phyloP scores from a whole-genome alignment of 2,329 filamentous ascomycete species.

The Xylaria sp. region DNA sequence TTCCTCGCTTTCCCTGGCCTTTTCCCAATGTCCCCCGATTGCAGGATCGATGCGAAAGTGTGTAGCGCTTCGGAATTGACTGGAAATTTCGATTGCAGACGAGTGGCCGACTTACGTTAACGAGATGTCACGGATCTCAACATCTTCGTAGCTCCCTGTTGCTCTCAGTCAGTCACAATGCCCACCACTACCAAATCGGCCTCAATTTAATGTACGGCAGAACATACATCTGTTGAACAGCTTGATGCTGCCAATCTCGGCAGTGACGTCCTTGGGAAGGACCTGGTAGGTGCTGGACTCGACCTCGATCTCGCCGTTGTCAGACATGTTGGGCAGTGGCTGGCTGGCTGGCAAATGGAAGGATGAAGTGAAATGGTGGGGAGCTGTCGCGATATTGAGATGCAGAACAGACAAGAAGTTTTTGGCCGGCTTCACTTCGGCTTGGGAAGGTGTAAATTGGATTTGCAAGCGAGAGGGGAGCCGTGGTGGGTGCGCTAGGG shows the following conservation, averaged over 20 bases:
- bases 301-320: slow-evolving; percentile 83
- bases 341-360: slow-evolving; percentile 36
- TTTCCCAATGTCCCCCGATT: slow-evolving; percentile 20
- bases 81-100: slow-evolving; percentile 44
- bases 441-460: slow-evolving; percentile 35
- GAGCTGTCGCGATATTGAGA: slow-evolving; percentile 49
- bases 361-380: slow-evolving; percentile 47
- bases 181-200: slow-evolving; percentile 15
- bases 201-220: slow-evolving; percentile 42
- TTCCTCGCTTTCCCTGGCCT: slow-evolving; percentile 26
- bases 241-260: slow-evolving; percentile 82
- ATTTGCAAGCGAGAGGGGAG: slow-evolving; percentile 39
- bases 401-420: slow-evolving; percentile 46
- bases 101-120: slow-evolving; percentile 81
- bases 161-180: slow-evolving; percentile 28
- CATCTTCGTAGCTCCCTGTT: slow-evolving; percentile 84
- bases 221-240: slow-evolving; percentile 73
- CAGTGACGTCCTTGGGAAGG: slow-evolving; percentile 81
- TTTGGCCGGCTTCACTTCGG: slow-evolving; percentile 47
- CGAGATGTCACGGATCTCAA: slow-evolving; percentile 99
- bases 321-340: slow-evolving; percentile 73
- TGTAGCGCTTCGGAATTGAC: slow-evolving; percentile 28
- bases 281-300: slow-evolving; percentile 71
- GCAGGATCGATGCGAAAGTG: slow-evolving; percentile 32
- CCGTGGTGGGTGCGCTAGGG: slow-evolving; percentile 41